Base-by-base conservation (phyloP, 345 rosid genomes). In the Syzygium aqueum region DNA sequence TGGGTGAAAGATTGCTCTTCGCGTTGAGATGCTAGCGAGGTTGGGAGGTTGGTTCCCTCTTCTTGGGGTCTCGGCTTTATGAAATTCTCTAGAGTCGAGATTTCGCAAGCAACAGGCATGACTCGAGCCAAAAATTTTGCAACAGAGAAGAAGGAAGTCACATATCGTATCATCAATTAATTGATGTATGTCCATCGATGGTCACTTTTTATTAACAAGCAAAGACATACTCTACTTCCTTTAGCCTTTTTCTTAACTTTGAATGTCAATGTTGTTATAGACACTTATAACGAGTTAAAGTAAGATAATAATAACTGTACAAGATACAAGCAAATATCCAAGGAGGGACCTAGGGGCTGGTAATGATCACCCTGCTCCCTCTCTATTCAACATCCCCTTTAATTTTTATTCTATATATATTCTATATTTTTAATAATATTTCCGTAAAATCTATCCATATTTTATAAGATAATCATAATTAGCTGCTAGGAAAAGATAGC, bases 211-310 rank as follows among this genome's bases (percentile, higher is more conserved):
- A 7, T 30, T 22, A 8, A 65, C 30, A 5, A 65, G 22, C 19
- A 33, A 67, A 17, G 8, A 17, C 6, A 12, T 27, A 12, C 49
- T 46, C 46, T 25, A 73, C 25, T 1, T 33, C 3, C 13, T 73
- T 4, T 17, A 19, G 9, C n/a, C 13, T 67, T 4, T 7, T 67
- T 6, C 46, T 17, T 33, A 40, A 33, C 11, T 33, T 67, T 67
- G 2, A 67, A 67, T 33, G 10, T 17, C 21, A 67, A 67, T 5
- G 3, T 67, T 8, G 3, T 17, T 33, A 30, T 12, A 14, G 8
- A n/a, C 4, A 13, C 16, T 16, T n/a, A 0, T 0, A 11, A 17
- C 0, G 7, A 33, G 25, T 33, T 67, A 67, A 33, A 17, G 46
- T 33, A 11, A 67, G 78, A 9, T 8, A 9, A 17, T 33, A 33